Conservation (phyloP, 2,329 filamentous ascomycete genomes). For the Alternaria arborescens region DNA sequence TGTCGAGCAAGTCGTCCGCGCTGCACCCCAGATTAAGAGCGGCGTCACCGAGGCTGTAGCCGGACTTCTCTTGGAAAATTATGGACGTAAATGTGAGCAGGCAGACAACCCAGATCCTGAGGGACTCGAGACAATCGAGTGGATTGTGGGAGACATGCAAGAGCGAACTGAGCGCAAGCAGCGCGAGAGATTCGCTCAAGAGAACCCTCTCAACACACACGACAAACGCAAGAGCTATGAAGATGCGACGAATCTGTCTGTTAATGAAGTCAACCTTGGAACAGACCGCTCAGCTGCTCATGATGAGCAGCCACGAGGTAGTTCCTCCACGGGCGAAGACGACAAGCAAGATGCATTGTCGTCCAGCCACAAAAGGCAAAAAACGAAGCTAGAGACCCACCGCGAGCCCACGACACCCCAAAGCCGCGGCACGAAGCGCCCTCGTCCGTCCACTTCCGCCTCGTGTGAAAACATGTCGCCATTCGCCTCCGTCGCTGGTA, state of each 20-base stretch:
- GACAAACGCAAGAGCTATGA: not conserved
- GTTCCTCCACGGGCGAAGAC: too few species aligned
- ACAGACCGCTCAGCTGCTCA: too few species aligned
- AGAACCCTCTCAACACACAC: not conserved
- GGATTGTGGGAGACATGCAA: not conserved
- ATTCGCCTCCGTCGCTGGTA: not conserved
- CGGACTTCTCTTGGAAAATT: not conserved
- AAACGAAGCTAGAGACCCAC: not conserved
- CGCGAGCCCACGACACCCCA: not conserved
- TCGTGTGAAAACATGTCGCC: not conserved
- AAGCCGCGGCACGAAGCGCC: not conserved
- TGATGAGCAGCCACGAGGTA: not conserved
- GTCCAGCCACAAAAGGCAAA: not conserved
- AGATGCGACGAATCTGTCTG: not conserved
- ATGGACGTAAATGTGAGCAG: not conserved
- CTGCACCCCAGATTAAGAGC: not conserved
- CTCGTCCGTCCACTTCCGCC: not conserved
- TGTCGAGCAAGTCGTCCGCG: not conserved
- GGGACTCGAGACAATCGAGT: not conserved
- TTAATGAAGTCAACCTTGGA: fast-evolving
- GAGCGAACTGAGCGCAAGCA: not conserved
- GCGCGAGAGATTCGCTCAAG: not conserved
- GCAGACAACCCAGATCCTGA: not conserved
- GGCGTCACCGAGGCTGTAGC: not conserved
- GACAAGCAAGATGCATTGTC: not conserved